A percentile compares a stretch with the other conserved stretches of the same genome.
Evolutionary conservation across 1,284 basidiomycete genomes (phyloP).

Genomic region (Cryptococcus sp.): DNA sequence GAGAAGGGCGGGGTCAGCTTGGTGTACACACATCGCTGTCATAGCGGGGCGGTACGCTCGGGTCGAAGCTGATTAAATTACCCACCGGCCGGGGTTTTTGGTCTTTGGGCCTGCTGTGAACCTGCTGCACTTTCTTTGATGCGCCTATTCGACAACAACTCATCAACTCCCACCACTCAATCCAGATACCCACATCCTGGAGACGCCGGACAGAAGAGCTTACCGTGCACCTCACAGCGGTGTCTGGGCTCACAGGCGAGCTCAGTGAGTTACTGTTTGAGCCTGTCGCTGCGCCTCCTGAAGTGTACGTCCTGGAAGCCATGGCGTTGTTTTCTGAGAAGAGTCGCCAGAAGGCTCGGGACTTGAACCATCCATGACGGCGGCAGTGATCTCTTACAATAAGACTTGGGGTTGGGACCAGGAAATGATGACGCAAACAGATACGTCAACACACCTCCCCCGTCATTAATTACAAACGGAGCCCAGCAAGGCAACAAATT

Average conservation of each 20-base stretch:
- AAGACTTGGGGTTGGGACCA: no score
- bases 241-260: constrained; percentile 7
- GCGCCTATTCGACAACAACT: constrained; percentile 19
- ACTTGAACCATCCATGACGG: not conserved
- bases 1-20: not conserved
- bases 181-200: not conserved
- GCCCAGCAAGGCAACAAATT: no score
- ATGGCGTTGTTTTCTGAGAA: no score
- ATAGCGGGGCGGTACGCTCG: no score
- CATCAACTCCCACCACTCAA: not conserved
- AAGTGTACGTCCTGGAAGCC: constrained; percentile 10
- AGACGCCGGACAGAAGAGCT: not conserved
- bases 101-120: constrained; percentile 28
- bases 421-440: no score
- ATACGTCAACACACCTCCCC: not conserved
- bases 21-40: no score
- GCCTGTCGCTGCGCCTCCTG: constrained; percentile 1
- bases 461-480: no score
- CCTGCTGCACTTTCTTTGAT: constrained; percentile 19
- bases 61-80: not conserved
- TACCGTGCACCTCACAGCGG: constrained; percentile 21
- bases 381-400: no score
- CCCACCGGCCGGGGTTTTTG: constrained; percentile 40
- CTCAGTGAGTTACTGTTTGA: constrained; percentile 7
- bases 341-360: not conserved